Evolutionary conservation across 148 eudicot genomes (phyloP).

Genomic region (Chenopodium quinoa): DNA sequence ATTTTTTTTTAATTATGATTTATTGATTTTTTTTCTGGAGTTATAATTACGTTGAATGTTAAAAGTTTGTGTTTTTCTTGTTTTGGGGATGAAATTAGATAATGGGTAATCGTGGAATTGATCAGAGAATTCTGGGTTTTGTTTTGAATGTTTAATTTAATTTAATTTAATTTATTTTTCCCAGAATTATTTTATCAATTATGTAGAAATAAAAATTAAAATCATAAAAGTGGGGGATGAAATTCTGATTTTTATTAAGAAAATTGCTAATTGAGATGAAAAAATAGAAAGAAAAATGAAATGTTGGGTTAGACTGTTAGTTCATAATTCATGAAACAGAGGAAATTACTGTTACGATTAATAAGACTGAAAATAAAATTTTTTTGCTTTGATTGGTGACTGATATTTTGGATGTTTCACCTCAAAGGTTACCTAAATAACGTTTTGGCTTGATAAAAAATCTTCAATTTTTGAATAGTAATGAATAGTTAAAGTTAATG

Average conservation of each 20-base stretch:
- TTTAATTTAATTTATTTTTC: background rate
- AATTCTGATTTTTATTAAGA: background rate
- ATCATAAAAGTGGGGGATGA: background rate
- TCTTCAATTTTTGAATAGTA: background rate
- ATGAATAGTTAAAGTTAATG: background rate
- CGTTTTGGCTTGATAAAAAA: background rate
- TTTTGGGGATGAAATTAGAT: background rate
- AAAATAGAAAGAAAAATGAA: background rate
- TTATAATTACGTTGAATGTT: background rate
- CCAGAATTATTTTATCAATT: background rate
- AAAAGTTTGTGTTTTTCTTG: background rate
- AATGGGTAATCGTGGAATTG: background rate
- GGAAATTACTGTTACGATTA: background rate
- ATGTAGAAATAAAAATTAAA: background rate
- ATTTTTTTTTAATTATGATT: background rate
- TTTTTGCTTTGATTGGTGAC: background rate
- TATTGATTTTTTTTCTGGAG: background rate
- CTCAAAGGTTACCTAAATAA: background rate
- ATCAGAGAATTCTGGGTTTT: background rate
- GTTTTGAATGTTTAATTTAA: background rate
- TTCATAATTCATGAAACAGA: background rate
- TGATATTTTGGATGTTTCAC: conserved; percentile 10
- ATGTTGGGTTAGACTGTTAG: conserved; percentile 1
- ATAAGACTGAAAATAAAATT: background rate
- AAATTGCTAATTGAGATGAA: background rate